Conservation (phyloP, 1,139 yeast species). For the Kurtzmaniella quercitrusa region DNA sequence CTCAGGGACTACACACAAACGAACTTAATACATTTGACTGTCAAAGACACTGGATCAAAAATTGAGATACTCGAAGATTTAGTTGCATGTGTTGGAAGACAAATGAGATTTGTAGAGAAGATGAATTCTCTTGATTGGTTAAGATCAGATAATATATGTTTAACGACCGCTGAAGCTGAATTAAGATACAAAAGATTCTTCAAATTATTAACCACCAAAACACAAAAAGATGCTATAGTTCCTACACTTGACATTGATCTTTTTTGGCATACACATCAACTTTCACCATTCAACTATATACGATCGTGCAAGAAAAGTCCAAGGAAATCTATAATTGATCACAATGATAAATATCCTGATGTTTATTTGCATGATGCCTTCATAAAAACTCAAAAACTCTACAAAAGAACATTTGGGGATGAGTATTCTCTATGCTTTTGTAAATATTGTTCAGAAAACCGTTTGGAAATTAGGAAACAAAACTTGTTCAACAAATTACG, state of each 20-base stretch:
- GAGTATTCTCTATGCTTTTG: conserved; percentile 16
- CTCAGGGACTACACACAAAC: not conserved
- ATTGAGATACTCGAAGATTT: conserved; percentile 18
- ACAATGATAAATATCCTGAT: conserved; percentile 16
- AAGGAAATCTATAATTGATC: conserved; percentile 11
- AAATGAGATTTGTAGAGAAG: conserved; percentile 25
- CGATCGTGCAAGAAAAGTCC: conserved; percentile 3
- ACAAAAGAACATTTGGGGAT: conserved; percentile 7
- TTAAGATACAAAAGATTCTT: conserved; percentile 27
- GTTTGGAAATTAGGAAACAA: not conserved
- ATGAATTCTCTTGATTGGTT: conserved; percentile 29
- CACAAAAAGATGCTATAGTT: conserved; percentile 7
- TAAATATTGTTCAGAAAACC: conserved; percentile 10
- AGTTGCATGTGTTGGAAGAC: conserved; percentile 27
- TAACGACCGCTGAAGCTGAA: conserved; percentile 18
- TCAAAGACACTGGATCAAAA: not conserved
- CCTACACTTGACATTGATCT: conserved; percentile 30
- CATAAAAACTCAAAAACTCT: conserved; percentile 13
- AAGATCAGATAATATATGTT: conserved; percentile 16
- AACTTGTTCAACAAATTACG: not conserved
- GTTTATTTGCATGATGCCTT: conserved; percentile 9
- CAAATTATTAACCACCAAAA: conserved; percentile 12
- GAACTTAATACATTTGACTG: conserved; percentile 2
- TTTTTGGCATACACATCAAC: conserved; percentile 30
- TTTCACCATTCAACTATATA: conserved; percentile 17